phyloP scores from a whole-genome alignment of 306 rosid genomes.

The Comarum palustre region DNA sequence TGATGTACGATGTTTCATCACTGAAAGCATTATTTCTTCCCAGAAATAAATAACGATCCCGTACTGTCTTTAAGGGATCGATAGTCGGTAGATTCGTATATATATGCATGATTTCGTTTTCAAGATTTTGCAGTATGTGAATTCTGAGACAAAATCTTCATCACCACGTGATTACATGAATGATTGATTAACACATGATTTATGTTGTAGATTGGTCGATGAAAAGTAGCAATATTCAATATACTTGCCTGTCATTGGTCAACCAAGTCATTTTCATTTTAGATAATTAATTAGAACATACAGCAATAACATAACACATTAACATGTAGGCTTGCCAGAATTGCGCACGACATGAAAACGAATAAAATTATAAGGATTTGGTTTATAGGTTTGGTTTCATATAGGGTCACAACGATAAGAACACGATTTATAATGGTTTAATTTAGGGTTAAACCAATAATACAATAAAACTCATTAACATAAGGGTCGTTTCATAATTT shows the following conservation, averaged over 20 bases:
- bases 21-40: not conserved
- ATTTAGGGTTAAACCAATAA: no score
- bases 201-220: not conserved
- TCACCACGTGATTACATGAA: not conserved
- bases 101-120: not conserved
- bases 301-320: no score
- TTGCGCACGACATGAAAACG: no score
- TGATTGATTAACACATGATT: not conserved
- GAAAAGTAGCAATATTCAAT: not conserved
- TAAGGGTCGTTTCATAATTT: no score
- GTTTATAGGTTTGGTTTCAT: no score
- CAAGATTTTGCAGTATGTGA: not conserved
- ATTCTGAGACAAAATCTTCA: not conserved
- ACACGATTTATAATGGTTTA: no score
- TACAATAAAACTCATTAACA: no score
- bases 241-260: no score
- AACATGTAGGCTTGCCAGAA: no score
- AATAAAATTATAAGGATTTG: no score
- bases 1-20: not conserved
- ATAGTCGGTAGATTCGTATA: constrained; percentile 5
- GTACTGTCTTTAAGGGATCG: not conserved
- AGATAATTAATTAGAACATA: no score
- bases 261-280: not conserved
- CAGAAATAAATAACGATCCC: not conserved
- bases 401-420: no score